Percentiles rank a stretch among this genome's conserved stretches.
Evolutionary conservation across 371 early-diverging fungal genomes (phyloP).

Genomic region (Saksenaea oblongispora): DNA sequence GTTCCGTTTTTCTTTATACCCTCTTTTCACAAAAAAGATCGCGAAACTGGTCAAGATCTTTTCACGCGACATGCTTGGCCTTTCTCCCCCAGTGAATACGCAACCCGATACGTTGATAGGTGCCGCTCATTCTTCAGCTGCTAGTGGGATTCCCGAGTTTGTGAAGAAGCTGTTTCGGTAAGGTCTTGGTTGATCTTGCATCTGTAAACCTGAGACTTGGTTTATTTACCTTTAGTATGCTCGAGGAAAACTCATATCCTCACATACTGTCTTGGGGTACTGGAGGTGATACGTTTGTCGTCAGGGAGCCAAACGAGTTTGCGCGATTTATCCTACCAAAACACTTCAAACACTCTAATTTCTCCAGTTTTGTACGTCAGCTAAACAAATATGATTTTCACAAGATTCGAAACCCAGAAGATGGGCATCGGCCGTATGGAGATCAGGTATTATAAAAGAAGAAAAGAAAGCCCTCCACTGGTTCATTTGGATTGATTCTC

Average conservation of each 20-base stretch:
- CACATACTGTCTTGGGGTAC: constrained; percentile 74
- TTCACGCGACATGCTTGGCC: not conserved
- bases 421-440: constrained; percentile 60
- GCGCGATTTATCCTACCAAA: constrained; percentile 74
- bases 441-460: constrained; percentile 52
- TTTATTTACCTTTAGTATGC: constrained; percentile 43
- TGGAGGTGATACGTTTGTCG: constrained; percentile 83
- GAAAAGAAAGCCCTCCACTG: not conserved
- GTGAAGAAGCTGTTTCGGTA: constrained; percentile 51
- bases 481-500: not conserved
- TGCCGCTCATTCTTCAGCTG: not conserved
- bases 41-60: not conserved
- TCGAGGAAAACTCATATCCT: constrained; percentile 68
- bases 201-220: not conserved
- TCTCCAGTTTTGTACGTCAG: constrained; percentile 93
- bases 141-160: constrained; percentile 38
- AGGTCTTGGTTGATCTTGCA: not conserved
- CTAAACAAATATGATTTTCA: constrained; percentile 94
- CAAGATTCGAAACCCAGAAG: constrained; percentile 69
- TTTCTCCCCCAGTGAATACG: not conserved
- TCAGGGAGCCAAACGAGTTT: constrained; percentile 76
- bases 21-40: too few species aligned
- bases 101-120: not conserved
- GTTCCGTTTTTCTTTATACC: too few species aligned
- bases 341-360: constrained; percentile 92